Evolutionary conservation across 2,329 filamentous ascomycete species (phyloP), one percentile per base, ranked within the genome.

Genomic region (Trichoderma koningii): DNA sequence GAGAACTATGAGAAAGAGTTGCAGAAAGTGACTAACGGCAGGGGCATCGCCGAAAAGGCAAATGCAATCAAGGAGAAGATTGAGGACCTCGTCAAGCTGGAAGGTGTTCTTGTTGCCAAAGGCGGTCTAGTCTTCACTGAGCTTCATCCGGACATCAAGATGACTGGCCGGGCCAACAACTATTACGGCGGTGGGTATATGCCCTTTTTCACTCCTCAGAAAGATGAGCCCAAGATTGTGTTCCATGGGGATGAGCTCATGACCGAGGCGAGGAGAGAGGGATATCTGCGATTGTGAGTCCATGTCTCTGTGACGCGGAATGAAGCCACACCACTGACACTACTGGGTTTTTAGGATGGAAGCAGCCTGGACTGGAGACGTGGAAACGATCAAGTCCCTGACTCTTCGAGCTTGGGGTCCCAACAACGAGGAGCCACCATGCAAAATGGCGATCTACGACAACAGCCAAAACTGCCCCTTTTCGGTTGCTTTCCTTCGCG

Each of bases 321-420:
- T 14, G 3, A 38, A 38, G 34, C 10, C 34, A 5, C 34, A 38
- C 34, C 1, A 52, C 55, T 68, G 38, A 68, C 55, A 30, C 26
- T 34, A 14, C 12, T 21, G 17, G 19, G 12, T 9, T 44, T 38
- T 38, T 63, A 86, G 84, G 7, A 90, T 91, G 73, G 87, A 94
- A 71, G 90, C 90, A 42, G 86, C 86, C 5, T 95, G 90, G 90
- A 70, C 71, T 5, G 89, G 88, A n/a, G 85, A 95, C 69, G 68
- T 89, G 1, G 79, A 85, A 1, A 85, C 79, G 3, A 85, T 94
- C 74, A 91, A 90, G 71, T 74, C 77, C 15, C 78, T 91, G 44
- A 90, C 88, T 1, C 76, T 91, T 21, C 77, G 80, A 12, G 76
- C 83, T 2, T 90, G 87, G 85, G 82, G 84, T 14, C 72, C 79